phyloP scores from a whole-genome alignment of 75 land plant genomes.

The Cupressus sempervirens region DNA sequence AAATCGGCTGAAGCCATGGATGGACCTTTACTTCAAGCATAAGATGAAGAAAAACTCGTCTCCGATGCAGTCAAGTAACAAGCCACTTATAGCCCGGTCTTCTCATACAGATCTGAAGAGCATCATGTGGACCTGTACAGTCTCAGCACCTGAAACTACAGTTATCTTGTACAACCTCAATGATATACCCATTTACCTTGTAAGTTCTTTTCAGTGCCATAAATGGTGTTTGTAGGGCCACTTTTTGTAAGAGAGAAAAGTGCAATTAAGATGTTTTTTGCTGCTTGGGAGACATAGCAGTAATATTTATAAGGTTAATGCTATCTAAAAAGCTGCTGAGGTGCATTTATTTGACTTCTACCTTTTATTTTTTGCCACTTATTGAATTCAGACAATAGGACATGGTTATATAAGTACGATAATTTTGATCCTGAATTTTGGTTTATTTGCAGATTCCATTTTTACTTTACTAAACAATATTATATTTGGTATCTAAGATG shows the following conservation, averaged over 20 bases:
- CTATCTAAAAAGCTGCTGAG: background rate
- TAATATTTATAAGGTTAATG: background rate
- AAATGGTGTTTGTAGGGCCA: background rate
- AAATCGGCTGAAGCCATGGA: conserved; percentile 62
- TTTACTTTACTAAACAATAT: background rate
- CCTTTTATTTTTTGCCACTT: background rate
- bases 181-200: conserved; percentile 68
- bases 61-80: conserved; percentile 20
- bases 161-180: conserved; percentile 58
- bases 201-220: conserved; percentile 31
- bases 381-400: background rate
- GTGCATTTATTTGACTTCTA: background rate
- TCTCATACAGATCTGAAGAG: conserved; percentile 24
- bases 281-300: background rate
- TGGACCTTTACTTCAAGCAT: conserved; percentile 34
- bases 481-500: background rate
- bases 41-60: conserved; percentile 34
- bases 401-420: background rate
- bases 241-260: background rate
- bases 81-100: conserved; percentile 21
- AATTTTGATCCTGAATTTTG: background rate
- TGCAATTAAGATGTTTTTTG: background rate
- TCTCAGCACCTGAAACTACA: conserved; percentile 93
- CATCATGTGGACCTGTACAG: conserved; percentile 81
- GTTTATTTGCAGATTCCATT: background rate